phyloP scores from a whole-genome alignment of 1,284 basidiomycete species.

The Rhizopogon hawkerae region DNA sequence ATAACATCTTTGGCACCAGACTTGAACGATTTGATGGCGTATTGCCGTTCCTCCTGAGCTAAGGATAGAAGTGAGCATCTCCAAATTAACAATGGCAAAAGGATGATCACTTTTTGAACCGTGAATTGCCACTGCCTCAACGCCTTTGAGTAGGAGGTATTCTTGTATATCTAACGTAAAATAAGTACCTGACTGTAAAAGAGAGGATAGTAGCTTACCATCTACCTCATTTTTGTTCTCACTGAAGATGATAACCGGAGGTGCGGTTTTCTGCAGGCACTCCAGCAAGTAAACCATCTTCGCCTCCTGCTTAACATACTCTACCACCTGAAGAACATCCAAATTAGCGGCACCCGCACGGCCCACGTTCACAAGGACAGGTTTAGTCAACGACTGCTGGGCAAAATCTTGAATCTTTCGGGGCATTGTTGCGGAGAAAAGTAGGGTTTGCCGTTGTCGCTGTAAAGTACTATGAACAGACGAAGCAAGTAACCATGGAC shows the following conservation, averaged over 20 bases:
- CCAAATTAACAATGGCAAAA: background rate
- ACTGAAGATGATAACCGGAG: constrained; percentile 96
- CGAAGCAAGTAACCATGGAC: constrained; percentile 6
- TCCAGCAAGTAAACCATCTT: constrained; percentile 99
- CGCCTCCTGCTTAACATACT: constrained; percentile 98
- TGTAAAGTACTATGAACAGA: constrained; percentile 24
- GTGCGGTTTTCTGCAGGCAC: constrained; percentile 96
- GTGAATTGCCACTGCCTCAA: constrained; percentile 98
- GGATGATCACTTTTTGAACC: constrained; percentile 78
- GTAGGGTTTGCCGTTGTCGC: constrained; percentile 92
- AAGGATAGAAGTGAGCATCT: constrained; percentile 9
- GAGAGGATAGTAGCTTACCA: constrained; percentile 41
- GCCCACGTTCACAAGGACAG: constrained; percentile 94
- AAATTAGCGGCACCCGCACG: constrained; percentile 96
- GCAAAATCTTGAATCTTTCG: constrained; percentile 98
- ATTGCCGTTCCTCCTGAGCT: constrained; percentile 99
- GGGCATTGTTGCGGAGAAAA: constrained; percentile 99
- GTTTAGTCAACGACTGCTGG: constrained; percentile 86
- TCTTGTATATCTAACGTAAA: constrained; percentile 87
- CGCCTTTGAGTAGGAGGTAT: constrained; percentile 91
- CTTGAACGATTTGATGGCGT: constrained; percentile 97
- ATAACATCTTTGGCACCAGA: constrained; percentile 96
- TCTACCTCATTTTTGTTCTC: constrained; percentile 99
- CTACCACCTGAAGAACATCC: constrained; percentile 95
- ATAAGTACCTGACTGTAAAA: background rate